Base-by-base conservation (phyloP, 192 early-diverging fungal species). In the Gamsiella multidivaricata region DNA sequence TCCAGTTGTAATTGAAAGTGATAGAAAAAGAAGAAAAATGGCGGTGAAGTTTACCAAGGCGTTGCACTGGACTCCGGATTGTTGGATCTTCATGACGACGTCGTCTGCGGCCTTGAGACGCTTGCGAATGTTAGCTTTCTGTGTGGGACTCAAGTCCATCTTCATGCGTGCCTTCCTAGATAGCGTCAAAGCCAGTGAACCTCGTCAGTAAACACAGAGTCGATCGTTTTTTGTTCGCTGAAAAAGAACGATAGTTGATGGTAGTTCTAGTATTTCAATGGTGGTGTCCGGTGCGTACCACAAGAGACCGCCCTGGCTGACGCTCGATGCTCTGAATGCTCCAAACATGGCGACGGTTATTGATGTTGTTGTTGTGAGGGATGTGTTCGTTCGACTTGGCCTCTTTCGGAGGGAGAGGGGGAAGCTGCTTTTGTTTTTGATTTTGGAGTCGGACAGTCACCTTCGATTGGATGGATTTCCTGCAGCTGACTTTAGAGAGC, bases 81-180 rank as follows among this genome's bases (percentile, higher is more conserved):
- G 83, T 1, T 82, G 61, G 31, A 95, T 84, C 9, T 88, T 86
- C 28, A 85, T 86, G 56, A 95, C 86, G 17, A 95, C 94, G 39
- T 86, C 74, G 80, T 95, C 94, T 0, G 92, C 94, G 7, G 89
- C 90, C 65, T 85, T 91, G 61, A 95, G 84, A 23, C 94, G 88
- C 88, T 95, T 94, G 69, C 94, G 90, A 31, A 94, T 90, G 74
- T 95, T 95, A 56, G 91, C 92, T 62, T 95, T 95, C 58, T 93
- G 88, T 15, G 94, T 95, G 54, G 82, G 74, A 84, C 86, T 89
- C 83, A 95, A 51, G 61, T 78, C 66, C 74, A 78, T 78, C 61
- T 78, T 78, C 66, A 69, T 69, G 74, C 74, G 74, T 9, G 74
- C 74, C 61, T 78, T 78, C 74, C 74, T 78, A 61, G 26, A 15